Percentiles rank a stretch among this genome's conserved stretches.
Conservation (phyloP, 345 rosid species). For the Salix dunnii region DNA sequence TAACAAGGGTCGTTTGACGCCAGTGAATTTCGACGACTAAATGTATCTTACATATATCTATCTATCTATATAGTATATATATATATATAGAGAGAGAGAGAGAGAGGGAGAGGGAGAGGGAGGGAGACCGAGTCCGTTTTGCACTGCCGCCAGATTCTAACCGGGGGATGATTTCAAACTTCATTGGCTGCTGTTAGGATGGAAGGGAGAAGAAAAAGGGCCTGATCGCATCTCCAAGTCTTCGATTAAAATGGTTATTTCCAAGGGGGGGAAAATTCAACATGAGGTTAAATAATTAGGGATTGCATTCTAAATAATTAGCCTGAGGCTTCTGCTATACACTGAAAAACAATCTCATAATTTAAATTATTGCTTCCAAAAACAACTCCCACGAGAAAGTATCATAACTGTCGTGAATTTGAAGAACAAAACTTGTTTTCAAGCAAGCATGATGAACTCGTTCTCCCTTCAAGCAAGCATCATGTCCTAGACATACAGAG, state of each 20-base stretch:
- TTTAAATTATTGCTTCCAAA: neutral
- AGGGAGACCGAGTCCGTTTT: neutral
- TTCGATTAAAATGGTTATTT: too few species aligned
- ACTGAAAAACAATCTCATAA: neutral
- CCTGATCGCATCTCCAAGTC: too few species aligned
- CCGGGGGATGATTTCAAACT: neutral
- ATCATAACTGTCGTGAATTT: neutral
- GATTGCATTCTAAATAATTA: too few species aligned
- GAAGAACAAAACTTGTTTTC: neutral
- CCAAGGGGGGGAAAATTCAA: too few species aligned
- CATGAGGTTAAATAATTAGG: too few species aligned
- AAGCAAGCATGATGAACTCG: neutral
- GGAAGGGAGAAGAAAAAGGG: too few species aligned
- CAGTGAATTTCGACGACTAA: neutral
- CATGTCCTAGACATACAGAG: too few species aligned
- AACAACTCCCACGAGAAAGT: constrained; percentile 1
- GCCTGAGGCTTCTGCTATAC: neutral
- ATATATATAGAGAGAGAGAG: too few species aligned
- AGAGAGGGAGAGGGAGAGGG: too few species aligned
- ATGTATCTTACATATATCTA: neutral
- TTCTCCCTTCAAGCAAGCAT: neutral
- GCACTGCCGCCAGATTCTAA: neutral
- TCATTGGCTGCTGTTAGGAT: neutral
- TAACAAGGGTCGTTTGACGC: neutral
- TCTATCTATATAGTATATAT: too few species aligned